Percentiles rank a stretch among this genome's conserved stretches.
Evolutionary conservation across 2,329 filamentous ascomycete genomes (phyloP).

Genomic region (Aspergillus fijiensis): DNA sequence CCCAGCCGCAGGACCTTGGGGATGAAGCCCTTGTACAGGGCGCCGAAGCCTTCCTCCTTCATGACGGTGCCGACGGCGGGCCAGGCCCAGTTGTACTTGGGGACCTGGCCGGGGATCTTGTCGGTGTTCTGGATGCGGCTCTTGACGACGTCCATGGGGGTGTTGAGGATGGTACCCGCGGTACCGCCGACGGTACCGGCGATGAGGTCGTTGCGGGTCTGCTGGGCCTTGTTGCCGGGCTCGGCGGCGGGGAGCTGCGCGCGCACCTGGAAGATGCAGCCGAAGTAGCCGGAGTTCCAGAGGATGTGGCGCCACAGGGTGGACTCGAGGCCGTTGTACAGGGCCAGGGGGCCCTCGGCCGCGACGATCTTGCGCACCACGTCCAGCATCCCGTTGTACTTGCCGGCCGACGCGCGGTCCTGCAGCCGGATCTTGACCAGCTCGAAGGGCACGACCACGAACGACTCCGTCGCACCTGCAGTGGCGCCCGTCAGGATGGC

Average conservation of each 20-base stretch:
- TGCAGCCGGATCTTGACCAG: constrained; percentile 97
- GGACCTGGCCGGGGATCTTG: constrained; percentile 73
- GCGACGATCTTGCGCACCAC: constrained; percentile 68
- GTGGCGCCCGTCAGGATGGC: constrained; percentile 92
- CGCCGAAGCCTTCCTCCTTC: constrained; percentile 87
- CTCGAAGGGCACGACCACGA: constrained; percentile 97
- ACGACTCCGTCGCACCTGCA: constrained; percentile 90
- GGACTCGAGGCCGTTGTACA: constrained; percentile 96
- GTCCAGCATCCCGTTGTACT: constrained; percentile 55
- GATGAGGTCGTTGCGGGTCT: constrained; percentile 84
- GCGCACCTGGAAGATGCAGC: constrained; percentile 96
- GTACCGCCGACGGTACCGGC: constrained; percentile 88
- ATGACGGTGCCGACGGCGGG: constrained; percentile 81
- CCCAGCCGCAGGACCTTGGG: constrained; percentile 85
- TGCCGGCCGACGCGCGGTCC: constrained; percentile 88
- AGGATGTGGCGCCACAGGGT: constrained; percentile 94
- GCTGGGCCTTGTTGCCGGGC: constrained; percentile 65
- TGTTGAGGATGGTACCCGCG: constrained; percentile 87
- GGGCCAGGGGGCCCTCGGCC: constrained; percentile 77
- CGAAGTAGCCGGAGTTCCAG: constrained; percentile 97
- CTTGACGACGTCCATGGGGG: constrained; percentile 96
- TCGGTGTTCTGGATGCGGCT: constrained; percentile 93
- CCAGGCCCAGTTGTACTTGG: constrained; percentile 99
- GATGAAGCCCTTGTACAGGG: constrained; percentile 95
- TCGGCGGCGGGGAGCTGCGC: constrained; percentile 76